phyloP scores from a whole-genome alignment of 139 green algal genomes.

The Volvox africanus region DNA sequence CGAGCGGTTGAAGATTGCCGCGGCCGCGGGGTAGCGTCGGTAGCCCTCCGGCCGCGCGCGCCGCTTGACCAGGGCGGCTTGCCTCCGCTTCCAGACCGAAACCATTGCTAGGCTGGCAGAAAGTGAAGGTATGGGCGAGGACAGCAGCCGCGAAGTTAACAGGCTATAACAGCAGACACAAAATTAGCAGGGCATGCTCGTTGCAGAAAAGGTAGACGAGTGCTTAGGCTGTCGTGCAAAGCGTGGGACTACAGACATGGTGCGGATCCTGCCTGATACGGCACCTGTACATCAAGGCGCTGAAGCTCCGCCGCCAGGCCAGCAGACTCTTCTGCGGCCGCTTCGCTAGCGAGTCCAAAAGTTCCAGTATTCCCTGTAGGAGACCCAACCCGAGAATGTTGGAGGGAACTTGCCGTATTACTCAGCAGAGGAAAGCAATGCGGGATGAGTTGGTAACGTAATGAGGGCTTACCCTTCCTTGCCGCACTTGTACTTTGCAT shows the following conservation, averaged over 20 bases:
- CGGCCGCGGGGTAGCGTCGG: background rate
- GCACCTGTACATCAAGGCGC: background rate
- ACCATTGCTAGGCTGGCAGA: background rate
- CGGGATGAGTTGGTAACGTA: background rate
- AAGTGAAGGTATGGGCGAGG: too few relatives aligned
- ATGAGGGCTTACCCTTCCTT: background rate
- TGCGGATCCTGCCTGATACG: background rate
- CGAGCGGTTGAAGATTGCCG: background rate
- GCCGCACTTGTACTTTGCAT: background rate
- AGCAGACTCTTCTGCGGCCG: background rate
- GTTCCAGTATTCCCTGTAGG: background rate
- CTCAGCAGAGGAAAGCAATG: background rate
- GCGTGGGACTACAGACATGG: too few relatives aligned
- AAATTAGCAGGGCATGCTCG: too few relatives aligned
- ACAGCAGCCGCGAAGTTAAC: too few relatives aligned
- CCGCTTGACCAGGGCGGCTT: background rate
- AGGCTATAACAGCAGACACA: too few relatives aligned
- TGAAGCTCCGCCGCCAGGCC: background rate
- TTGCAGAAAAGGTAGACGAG: too few relatives aligned
- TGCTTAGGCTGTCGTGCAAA: too few relatives aligned
- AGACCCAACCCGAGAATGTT: too few relatives aligned
- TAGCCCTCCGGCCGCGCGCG: background rate
- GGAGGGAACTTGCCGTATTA: too few relatives aligned
- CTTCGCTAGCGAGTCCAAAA: background rate
- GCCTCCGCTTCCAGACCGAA: background rate